A percentile compares a stretch with the other conserved stretches of the same genome.
Evolutionary conservation across 1,139 yeast genomes (phyloP).

Genomic region (Pichia sp.): DNA sequence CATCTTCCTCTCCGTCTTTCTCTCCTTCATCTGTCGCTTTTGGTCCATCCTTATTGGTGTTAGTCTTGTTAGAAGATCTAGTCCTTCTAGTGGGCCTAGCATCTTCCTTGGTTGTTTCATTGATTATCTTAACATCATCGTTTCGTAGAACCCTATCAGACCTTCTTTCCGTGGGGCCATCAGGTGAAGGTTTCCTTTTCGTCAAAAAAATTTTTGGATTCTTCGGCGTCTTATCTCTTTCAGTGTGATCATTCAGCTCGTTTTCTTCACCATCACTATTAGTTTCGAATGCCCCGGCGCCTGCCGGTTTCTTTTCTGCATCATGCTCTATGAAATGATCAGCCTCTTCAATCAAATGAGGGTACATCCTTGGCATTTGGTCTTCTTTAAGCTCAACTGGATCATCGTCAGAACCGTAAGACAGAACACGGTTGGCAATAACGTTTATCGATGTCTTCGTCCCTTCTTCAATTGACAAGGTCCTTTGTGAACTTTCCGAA

Average conservation of each 20-base stretch:
- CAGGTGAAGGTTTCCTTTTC: not conserved
- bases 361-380: constrained; percentile 17
- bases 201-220: not conserved
- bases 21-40: not conserved
- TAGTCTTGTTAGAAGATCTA: not conserved
- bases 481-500: constrained; percentile 20
- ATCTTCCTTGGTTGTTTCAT: not conserved
- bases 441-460: constrained; percentile 24
- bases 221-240: not conserved
- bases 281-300: constrained; percentile 2
- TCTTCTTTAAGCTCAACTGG: constrained; percentile 12
- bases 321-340: constrained; percentile 22
- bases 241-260: not conserved
- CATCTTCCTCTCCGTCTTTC: constrained; percentile 1
- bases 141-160: constrained; percentile 2
- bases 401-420: constrained; percentile 27
- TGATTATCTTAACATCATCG: not conserved
- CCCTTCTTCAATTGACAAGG: constrained; percentile 20
- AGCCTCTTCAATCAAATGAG: constrained; percentile 21
- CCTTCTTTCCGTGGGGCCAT: not conserved
- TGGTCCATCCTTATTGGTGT: not conserved
- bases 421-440: constrained; percentile 25
- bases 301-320: constrained; percentile 4
- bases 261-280: constrained; percentile 14
- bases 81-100: not conserved